These are phyloP conservation scores for Crotalaria pallida DNA, from an alignment of 306 rosid species.

Conservation along the genomic window DNA sequence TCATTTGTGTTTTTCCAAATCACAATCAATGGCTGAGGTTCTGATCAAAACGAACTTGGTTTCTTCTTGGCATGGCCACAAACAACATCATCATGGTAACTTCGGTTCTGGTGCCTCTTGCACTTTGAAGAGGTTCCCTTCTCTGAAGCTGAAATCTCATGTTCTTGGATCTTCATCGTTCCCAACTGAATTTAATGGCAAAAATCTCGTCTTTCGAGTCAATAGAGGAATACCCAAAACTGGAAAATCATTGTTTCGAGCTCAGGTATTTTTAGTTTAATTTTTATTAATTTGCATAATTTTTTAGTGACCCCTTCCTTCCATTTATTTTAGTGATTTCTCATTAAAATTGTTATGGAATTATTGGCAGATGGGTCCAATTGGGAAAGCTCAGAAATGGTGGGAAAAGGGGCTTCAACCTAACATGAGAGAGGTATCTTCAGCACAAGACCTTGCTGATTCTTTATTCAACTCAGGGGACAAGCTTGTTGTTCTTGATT, in stretches of 20 bases:
- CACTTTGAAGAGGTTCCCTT: conserved; percentile 17
- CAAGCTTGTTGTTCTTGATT: too few relatives aligned
- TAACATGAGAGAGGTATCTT: conserved; percentile 66
- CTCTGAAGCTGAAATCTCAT: conserved; percentile 39
- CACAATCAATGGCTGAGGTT: conserved; percentile 42
- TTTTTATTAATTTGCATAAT: too few relatives aligned
- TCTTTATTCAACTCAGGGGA: conserved; percentile 70
- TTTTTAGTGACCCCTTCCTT: too few relatives aligned
- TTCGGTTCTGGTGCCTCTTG: too few relatives aligned
- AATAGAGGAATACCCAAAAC: conserved; percentile 22
- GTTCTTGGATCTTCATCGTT: conserved; percentile 29
- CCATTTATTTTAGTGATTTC: too few relatives aligned
- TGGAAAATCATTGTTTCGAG: conserved; percentile 15
- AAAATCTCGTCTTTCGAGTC: conserved; percentile 23
- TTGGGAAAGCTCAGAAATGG: conserved; percentile 76
- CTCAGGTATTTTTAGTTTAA: too few relatives aligned
- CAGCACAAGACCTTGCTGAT: conserved; percentile 77
- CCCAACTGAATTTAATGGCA: conserved; percentile 42
- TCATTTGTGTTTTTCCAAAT: too few relatives aligned
- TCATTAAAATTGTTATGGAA: not conserved
- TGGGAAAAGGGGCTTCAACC: conserved; percentile 81
- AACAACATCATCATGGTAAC: conserved; percentile 21
- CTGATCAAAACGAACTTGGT: conserved; percentile 43
- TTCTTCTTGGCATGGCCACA: conserved; percentile 22
- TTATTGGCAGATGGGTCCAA: conserved; percentile 33